A percentile compares a stretch with the other conserved stretches of the same genome.
Conservation (phyloP, 2,329 filamentous ascomycete species). For the Ascocoryne sarcoides region DNA sequence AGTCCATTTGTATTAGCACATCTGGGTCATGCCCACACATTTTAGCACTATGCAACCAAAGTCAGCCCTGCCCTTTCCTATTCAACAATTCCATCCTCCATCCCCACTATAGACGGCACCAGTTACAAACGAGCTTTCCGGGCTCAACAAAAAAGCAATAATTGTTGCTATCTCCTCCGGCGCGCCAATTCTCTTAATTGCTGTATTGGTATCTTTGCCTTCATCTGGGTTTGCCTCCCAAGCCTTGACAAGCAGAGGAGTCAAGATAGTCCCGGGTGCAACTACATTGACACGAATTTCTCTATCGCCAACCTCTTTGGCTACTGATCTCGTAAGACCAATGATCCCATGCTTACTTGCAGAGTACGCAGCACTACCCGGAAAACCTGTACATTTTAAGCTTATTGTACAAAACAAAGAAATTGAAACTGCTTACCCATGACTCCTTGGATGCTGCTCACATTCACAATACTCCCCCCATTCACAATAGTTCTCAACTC, state of each 20-base stretch:
- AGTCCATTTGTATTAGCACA: too few species aligned
- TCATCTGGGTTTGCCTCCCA: slow-evolving; percentile 13
- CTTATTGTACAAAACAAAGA: not conserved
- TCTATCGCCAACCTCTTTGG: slow-evolving; percentile 21
- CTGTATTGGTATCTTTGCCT: slow-evolving; percentile 31
- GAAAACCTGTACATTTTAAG: slow-evolving; percentile 9
- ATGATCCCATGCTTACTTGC: slow-evolving; percentile 28
- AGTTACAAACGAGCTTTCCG: slow-evolving; percentile 49
- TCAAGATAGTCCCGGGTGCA: slow-evolving; percentile 32
- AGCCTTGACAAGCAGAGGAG: slow-evolving; percentile 38
- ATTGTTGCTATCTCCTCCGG: slow-evolving; percentile 48
- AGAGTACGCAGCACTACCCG: not conserved
- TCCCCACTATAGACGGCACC: slow-evolving; percentile 34
- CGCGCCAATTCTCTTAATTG: slow-evolving; percentile 35
- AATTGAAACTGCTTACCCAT: slow-evolving; percentile 23
- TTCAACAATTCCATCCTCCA: slow-evolving; percentile 24
- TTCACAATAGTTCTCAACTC: slow-evolving; percentile 25
- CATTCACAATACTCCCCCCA: slow-evolving; percentile 32
- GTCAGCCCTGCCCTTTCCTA: not conserved
- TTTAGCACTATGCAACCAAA: too few species aligned
- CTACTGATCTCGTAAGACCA: slow-evolving; percentile 26
- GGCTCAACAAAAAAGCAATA: slow-evolving; percentile 45
- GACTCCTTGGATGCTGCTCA: slow-evolving; percentile 40
- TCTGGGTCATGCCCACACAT: too few species aligned
- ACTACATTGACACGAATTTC: slow-evolving; percentile 20